Evolutionary conservation across 1,284 basidiomycete species (phyloP).

Genomic region (Cryptococcus amylolentus): DNA sequence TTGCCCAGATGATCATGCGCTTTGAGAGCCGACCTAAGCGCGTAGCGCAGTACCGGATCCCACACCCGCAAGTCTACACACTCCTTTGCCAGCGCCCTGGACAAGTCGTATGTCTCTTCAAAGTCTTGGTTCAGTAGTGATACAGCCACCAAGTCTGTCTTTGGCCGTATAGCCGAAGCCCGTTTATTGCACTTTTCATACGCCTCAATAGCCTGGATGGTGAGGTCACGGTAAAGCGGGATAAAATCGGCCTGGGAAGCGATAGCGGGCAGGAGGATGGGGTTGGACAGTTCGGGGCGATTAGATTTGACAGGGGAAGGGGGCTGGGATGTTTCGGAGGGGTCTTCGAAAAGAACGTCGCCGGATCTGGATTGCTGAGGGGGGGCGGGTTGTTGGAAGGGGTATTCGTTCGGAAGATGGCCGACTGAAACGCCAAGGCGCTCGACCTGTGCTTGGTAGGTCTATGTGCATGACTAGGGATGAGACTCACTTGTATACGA

Average conservation of each 20-base stretch:
- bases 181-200: slow-evolving; percentile 74
- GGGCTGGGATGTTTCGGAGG: slow-evolving; percentile 5
- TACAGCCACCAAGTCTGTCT: slow-evolving; percentile 77
- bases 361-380: slow-evolving; percentile 15
- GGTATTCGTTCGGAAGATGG: slow-evolving; percentile 39
- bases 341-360: slow-evolving; percentile 37
- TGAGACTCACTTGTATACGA: slow-evolving; percentile 32
- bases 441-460: slow-evolving; percentile 31
- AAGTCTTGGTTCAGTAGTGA: slow-evolving; percentile 57
- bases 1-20: slow-evolving; percentile 26
- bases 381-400: slow-evolving; percentile 25
- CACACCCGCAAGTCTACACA: slow-evolving; percentile 38
- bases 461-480: neutral
- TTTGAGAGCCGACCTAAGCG: slow-evolving; percentile 32
- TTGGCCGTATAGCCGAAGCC: slow-evolving; percentile 78
- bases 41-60: slow-evolving; percentile 35
- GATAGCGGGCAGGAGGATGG: slow-evolving; percentile 64
- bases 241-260: slow-evolving; percentile 62
- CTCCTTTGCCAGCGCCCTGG: slow-evolving; percentile 29
- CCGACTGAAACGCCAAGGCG: slow-evolving; percentile 38
- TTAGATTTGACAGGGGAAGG: neutral
- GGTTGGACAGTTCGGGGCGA: slow-evolving; percentile 56
- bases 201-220: slow-evolving; percentile 74
- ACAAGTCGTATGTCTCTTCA: slow-evolving; percentile 32
- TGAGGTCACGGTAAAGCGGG: slow-evolving; percentile 66